Evolutionary conservation across 2,329 filamentous ascomycete species (phyloP).

Genomic region (Beauveria sp.): DNA sequence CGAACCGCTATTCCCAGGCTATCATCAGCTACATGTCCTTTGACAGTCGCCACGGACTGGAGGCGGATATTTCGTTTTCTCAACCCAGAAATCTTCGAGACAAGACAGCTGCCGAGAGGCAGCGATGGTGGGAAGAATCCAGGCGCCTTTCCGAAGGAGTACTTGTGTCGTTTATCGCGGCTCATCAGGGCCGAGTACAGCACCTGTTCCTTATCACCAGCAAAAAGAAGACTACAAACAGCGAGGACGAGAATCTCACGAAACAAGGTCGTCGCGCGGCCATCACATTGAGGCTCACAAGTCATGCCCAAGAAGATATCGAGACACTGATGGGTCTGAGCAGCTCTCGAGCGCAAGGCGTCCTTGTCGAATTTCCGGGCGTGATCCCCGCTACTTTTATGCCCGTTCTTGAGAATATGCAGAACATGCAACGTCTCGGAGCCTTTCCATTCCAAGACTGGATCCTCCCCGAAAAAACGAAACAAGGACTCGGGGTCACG

Average conservation of each 20-base stretch:
- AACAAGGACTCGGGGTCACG: background rate
- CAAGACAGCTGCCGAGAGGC: background rate
- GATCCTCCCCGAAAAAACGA: conserved; percentile 1
- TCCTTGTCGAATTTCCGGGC: conserved; percentile 3
- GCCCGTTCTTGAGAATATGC: conserved; percentile 4
- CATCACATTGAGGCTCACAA: background rate
- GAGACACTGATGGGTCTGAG: conserved; percentile 3
- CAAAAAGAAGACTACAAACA: background rate
- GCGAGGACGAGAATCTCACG: background rate
- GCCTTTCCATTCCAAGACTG: conserved; percentile 3
- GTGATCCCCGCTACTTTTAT: background rate
- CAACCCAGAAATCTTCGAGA: background rate
- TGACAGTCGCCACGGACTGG: background rate
- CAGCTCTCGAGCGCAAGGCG: background rate
- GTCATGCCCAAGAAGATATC: background rate
- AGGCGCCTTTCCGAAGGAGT: conserved; percentile 3
- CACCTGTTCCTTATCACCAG: conserved; percentile 3
- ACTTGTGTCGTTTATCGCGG: conserved; percentile 2
- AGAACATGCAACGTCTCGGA: conserved; percentile 3
- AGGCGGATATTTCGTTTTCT: background rate
- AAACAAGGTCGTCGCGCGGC: background rate
- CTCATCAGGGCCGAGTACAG: background rate
- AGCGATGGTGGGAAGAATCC: conserved; percentile 4
- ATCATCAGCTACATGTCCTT: background rate
- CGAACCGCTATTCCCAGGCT: background rate